Conservation (phyloP, 2,329 filamentous ascomycete genomes). For the Teratosphaeria viscida region DNA sequence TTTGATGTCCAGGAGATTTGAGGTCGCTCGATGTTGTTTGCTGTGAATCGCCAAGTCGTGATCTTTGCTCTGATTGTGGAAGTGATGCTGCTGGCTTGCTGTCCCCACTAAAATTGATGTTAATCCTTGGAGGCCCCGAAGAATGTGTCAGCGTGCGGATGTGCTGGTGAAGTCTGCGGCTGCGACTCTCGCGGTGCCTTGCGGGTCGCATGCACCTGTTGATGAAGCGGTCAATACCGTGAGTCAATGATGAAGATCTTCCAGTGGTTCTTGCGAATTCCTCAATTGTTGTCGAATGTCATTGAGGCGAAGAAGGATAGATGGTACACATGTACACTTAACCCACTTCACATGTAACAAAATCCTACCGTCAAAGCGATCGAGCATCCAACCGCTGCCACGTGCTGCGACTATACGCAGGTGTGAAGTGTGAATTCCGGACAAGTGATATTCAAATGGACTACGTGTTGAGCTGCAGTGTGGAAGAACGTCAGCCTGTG, state of each 20-base stretch:
- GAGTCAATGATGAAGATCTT: neutral
- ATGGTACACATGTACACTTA: neutral
- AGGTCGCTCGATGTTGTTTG: neutral
- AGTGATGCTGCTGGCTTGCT: neutral
- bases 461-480: neutral
- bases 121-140: neutral
- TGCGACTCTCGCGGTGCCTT: neutral
- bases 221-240: neutral
- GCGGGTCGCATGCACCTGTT: neutral
- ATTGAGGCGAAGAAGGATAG: neutral
- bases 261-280: neutral
- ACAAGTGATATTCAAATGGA: neutral
- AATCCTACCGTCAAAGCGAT: neutral
- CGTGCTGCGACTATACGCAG: neutral
- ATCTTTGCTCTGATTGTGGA: neutral
- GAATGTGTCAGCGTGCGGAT: neutral
- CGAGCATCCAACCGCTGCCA: neutral
- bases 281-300: neutral
- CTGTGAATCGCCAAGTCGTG: neutral
- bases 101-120: neutral
- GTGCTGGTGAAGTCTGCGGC: neutral
- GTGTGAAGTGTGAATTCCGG: neutral
- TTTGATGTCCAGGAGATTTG: neutral
- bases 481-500: neutral
- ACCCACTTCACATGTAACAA: neutral